Evolutionary conservation across 345 rosid genomes (phyloP), one percentile per base, ranked within the genome.

Genomic region (Salix brachista): DNA sequence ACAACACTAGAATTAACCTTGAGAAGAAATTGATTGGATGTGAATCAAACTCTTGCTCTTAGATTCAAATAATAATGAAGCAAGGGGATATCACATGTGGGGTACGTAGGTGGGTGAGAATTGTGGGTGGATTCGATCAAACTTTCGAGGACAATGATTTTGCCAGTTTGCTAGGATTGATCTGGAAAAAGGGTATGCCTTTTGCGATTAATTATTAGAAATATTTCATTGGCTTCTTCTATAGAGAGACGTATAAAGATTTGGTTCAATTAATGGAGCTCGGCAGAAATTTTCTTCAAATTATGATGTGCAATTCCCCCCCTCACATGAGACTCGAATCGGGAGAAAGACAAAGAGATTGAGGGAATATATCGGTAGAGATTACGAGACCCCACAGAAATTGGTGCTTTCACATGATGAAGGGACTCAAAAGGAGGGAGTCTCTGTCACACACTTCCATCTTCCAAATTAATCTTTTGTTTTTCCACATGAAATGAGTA

Each of bases 121-220:
- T 73, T 70, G 65, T 42, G 67, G 72, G 67, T 34, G 6, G 66
- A 61, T 67, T 70, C 78, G 80, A 85, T 75, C 41, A 25, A 28
- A 58, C 81, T 81, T 86, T 86, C 36, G 85, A 75, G 73, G 84
- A 84, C 84, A 86, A 82, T 73, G 78, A 81, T 82, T 70, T 70
- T 70, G 73, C 81, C 71, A 1, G 69, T 77, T 65, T 79, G 76
- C 68, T 74, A 23, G 72, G 75, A 74, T 61, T 65, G 74, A 74
- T 36, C 48, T 30, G 12, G 73, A 75, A 80, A 66, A 71, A 50
- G 60, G 37, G 18, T 30, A 28, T 78, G 34, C 68, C 85, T 81
- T 80, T 83, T 62, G 76, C 54, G 25, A 74, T 80, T 72, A 44
- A 66, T 79, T 72, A 28, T 54, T 11, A 4, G 18, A 58, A 58